These are phyloP conservation scores for Asterophora parasitica DNA, from an alignment of 768 basidiomycete genomes.

Conservation along the genomic window DNA sequence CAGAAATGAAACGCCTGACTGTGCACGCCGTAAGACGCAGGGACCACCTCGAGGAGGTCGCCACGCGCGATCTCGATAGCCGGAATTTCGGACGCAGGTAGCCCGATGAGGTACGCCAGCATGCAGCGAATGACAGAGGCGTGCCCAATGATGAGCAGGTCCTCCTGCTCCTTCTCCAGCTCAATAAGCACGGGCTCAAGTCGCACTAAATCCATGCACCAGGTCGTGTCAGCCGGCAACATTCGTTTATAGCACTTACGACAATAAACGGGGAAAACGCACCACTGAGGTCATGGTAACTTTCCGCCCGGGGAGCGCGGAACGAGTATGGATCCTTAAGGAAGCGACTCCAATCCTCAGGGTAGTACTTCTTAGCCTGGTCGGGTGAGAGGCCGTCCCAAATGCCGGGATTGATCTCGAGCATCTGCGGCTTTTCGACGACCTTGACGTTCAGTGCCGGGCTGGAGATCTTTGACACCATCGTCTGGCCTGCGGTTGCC, in stretches of 20 bases:
- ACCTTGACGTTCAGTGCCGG: constrained; percentile 63
- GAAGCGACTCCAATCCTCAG: constrained; percentile 92
- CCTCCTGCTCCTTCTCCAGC: constrained; percentile 90
- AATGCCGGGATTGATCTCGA: constrained; percentile 95
- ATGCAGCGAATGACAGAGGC: constrained; percentile 97
- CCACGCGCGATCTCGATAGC: constrained; percentile 96
- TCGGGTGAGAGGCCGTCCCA: constrained; percentile 95
- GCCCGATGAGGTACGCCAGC: constrained; percentile 86
- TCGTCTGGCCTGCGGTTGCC: constrained; percentile 5
- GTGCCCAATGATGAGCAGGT: constrained; percentile 94
- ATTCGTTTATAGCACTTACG: not conserved
- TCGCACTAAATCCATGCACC: constrained; percentile 52
- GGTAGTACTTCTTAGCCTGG: constrained; percentile 85
- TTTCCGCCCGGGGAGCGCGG: constrained; percentile 90
- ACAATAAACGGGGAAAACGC: constrained; percentile 12
- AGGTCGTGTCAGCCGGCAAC: constrained; percentile 5
- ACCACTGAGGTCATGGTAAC: constrained; percentile 94
- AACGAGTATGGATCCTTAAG: constrained; percentile 90
- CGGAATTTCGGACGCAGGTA: constrained; percentile 94
- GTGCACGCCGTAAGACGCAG: constrained; percentile 86
- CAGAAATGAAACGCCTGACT: constrained; percentile 90
- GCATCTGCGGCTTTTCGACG: constrained; percentile 93
- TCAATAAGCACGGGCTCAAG: constrained; percentile 92
- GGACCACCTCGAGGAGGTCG: constrained; percentile 90
- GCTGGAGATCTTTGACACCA: constrained; percentile 9